phyloP scores from a whole-genome alignment of 352 stramenopile genomes.

The Blastocystis sp. region DNA sequence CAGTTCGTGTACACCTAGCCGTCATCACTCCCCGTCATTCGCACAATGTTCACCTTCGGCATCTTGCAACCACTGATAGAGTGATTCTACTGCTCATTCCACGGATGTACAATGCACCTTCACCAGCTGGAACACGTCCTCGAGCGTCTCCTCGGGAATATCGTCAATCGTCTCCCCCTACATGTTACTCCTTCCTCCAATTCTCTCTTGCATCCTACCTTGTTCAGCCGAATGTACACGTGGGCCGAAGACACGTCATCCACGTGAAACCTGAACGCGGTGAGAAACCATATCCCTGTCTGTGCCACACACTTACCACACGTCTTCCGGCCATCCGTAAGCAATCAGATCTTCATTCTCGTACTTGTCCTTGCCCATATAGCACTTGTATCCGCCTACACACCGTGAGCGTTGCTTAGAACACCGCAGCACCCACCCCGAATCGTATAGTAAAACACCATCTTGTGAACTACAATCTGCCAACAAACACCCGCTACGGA shows the following conservation, averaged over 20 bases:
- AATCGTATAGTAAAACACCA: slow-evolving; percentile 40
- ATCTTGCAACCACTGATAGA: slow-evolving; percentile 88
- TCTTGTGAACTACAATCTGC: background rate
- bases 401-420: background rate
- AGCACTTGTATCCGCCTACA: slow-evolving; percentile 28
- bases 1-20: slow-evolving; percentile 83
- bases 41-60: slow-evolving; percentile 80
- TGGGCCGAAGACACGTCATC: slow-evolving; percentile 94
- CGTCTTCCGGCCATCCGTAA: slow-evolving; percentile 89
- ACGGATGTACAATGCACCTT: slow-evolving; percentile 74
- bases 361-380: slow-evolving; percentile 86
- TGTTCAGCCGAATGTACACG: slow-evolving; percentile 90
- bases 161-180: slow-evolving; percentile 78
- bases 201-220: slow-evolving; percentile 72
- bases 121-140: slow-evolving; percentile 85
- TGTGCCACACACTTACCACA: slow-evolving; percentile 77
- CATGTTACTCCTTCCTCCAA: slow-evolving; percentile 14
- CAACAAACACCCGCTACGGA: slow-evolving; percentile 39
- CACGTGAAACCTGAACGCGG: slow-evolving; percentile 85
- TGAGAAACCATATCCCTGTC: background rate
- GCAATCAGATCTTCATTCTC: slow-evolving; percentile 98
- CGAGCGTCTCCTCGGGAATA: slow-evolving; percentile 78
- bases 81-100: slow-evolving; percentile 72
- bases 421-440: background rate
- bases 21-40: slow-evolving; percentile 70